These are phyloP conservation scores for Rhynchosporium secalis DNA, from an alignment of 2,329 filamentous ascomycete species.

Conservation along the genomic window DNA sequence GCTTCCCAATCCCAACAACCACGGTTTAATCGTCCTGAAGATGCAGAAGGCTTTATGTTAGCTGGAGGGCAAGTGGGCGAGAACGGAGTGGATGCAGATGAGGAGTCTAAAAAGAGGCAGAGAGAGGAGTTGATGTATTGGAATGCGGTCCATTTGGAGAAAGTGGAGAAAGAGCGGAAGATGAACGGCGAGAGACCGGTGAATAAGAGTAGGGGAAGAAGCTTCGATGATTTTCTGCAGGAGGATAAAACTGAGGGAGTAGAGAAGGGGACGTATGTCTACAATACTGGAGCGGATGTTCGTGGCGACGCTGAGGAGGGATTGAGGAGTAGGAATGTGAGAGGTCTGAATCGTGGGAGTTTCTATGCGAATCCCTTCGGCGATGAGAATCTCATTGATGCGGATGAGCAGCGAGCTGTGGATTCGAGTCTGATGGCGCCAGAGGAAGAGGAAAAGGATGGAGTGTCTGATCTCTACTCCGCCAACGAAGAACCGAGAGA, in stretches of 20 bases:
- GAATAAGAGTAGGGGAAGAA: slow-evolving; percentile 34
- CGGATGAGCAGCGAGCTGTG: slow-evolving; percentile 47
- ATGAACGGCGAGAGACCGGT: slow-evolving; percentile 32
- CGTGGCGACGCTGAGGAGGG: slow-evolving; percentile 44
- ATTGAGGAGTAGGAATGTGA: slow-evolving; percentile 50
- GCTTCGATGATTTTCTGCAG: slow-evolving; percentile 60
- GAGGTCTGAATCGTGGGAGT: slow-evolving; percentile 47
- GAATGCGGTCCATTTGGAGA: slow-evolving; percentile 57
- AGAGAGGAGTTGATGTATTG: slow-evolving; percentile 66
- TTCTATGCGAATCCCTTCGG: slow-evolving; percentile 60
- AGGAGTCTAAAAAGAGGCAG: slow-evolving; percentile 60
- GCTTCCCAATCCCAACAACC: slow-evolving; percentile 43
- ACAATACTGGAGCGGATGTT: slow-evolving; percentile 55
- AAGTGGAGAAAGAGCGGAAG: slow-evolving; percentile 44
- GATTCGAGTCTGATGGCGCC: slow-evolving; percentile 48
- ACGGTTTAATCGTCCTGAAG: slow-evolving; percentile 64
- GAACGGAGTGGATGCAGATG: slow-evolving; percentile 59
- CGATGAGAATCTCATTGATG: slow-evolving; percentile 39
- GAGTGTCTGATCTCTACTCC: slow-evolving; percentile 51
- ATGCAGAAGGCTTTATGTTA: slow-evolving; percentile 60
- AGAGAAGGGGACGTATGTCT: slow-evolving; percentile 57
- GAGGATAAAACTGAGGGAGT: slow-evolving; percentile 46
- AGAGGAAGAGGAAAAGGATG: slow-evolving; percentile 47
- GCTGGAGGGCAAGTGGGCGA: slow-evolving; percentile 47
- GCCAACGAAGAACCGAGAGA: slow-evolving; percentile 27